These are phyloP conservation scores for Salvia splendens DNA, from an alignment of 257 asterid genomes.

Conservation along the genomic window DNA sequence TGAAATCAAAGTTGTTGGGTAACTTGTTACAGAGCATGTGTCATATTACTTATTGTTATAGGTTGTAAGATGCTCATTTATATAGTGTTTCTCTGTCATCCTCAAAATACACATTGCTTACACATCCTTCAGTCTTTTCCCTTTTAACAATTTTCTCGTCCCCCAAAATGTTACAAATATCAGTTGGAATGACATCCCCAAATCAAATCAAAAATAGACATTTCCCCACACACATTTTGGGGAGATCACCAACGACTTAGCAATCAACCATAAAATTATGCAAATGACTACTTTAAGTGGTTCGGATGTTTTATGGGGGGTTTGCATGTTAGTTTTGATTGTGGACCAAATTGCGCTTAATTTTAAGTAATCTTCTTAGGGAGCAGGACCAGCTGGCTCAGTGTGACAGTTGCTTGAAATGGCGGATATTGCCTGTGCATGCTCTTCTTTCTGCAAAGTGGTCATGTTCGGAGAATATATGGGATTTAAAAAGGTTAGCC, in stretches of 20 bases:
- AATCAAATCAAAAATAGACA: neutral
- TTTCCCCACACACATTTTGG: neutral
- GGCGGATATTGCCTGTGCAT: conserved; percentile 81
- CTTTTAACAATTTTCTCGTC: conserved; percentile 10
- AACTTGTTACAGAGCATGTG: neutral
- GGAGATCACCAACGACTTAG: neutral
- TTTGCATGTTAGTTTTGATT: conserved; percentile 10
- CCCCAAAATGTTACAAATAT: neutral
- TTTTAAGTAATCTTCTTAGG: conserved; percentile 43
- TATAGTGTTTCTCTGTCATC: conserved; percentile 14
- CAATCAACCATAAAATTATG: too few species aligned
- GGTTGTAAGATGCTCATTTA: conserved; percentile 4
- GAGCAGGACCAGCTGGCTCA: conserved; percentile 85
- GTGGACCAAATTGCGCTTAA: conserved; percentile 13
- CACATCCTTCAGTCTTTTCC: neutral
- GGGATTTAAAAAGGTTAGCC: conserved; percentile 74
- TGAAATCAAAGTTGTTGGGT: neutral
- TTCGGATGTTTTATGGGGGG: neutral
- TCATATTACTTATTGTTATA: too few species aligned
- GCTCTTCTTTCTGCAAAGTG: conserved; percentile 80
- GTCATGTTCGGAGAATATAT: conserved; percentile 73
- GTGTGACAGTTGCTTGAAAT: conserved; percentile 80
- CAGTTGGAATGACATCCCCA: neutral
- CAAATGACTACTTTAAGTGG: neutral
- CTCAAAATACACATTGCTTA: neutral